Base-by-base conservation (phyloP, 2,329 filamentous ascomycete species). In the Orbilia quercus region DNA sequence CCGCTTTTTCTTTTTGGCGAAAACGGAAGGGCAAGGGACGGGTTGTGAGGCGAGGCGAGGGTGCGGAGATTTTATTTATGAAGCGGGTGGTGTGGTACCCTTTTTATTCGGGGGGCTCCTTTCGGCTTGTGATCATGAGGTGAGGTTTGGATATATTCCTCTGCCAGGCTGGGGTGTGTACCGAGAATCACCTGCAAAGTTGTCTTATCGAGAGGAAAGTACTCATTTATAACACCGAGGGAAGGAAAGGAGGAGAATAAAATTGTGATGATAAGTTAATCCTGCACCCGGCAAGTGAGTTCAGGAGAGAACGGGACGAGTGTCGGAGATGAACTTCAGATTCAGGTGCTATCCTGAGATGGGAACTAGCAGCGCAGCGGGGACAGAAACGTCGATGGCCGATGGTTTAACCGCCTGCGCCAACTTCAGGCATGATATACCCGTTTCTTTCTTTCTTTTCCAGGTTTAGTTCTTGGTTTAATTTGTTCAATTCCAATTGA, bases 121-220 rank as follows among this genome's bases (percentile, higher is more conserved):
- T 62, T 51, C 34, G 47, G 64, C 64, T 69, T 62, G 55, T 69
- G 64, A 69, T 62, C 51, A 53, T 59, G 38, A n/a, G 36, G 53
- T 36, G 45, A 34, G 36, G 34, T 45, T 55, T 65, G 18, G 14
- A 47, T 53, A 11, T 38, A 34, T 65, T 42, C 28, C 38, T 36
- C n/a, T n/a, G n/a, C n/a, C n/a, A n/a, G n/a, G n/a, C n/a, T 54
- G 50, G 34, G 18, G 31, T 65, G 51, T 28, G 7, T 38, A 28
- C 42, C 51, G 44, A 54, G 47, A 60, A 45, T 12, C 20, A 55
- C 28, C 40, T 40, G 48, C 20, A 42, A 69, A 31, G 4, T 31
- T 5, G 9, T 69, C 20, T 12, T 38, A 60, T 47, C 36, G 38
- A 36, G 45, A 57, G 22, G 16, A 54, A 23, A 11, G 25, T 40